Conservation (phyloP, 768 basidiomycete species). For the Heimioporus sp. region DNA sequence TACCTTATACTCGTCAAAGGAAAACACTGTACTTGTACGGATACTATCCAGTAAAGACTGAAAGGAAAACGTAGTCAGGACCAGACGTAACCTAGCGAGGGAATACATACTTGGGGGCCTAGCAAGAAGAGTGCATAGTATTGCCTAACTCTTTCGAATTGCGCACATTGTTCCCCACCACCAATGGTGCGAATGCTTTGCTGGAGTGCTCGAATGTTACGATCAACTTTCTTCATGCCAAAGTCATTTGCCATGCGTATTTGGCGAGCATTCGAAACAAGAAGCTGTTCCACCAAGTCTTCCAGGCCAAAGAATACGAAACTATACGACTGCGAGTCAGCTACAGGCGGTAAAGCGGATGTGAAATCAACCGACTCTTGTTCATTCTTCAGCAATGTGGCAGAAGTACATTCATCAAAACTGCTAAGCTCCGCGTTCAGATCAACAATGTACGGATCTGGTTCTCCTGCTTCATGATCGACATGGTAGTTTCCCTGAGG, state of each 20-base stretch:
- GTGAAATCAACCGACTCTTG: constrained; percentile 51
- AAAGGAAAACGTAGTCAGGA: not conserved
- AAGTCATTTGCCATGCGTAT: constrained; percentile 67
- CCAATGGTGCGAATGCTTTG: constrained; percentile 83
- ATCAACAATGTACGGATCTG: constrained; percentile 85
- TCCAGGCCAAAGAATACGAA: constrained; percentile 88
- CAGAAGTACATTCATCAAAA: constrained; percentile 67
- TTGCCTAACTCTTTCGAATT: constrained; percentile 71
- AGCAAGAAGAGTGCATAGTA: constrained; percentile 81
- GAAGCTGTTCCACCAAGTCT: constrained; percentile 77
- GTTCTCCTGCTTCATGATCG: constrained; percentile 83
- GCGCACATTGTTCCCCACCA: constrained; percentile 55
- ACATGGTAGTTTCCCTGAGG: constrained; percentile 80
- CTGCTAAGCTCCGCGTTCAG: constrained; percentile 77
- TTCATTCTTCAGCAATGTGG: constrained; percentile 60
- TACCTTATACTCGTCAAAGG: constrained; percentile 89
- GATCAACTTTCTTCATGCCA: constrained; percentile 83
- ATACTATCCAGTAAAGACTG: constrained; percentile 80
- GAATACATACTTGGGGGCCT: constrained; percentile 63
- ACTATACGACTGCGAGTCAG: constrained; percentile 37
- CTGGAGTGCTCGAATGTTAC: constrained; percentile 89
- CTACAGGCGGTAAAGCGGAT: not conserved
- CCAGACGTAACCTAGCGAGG: not conserved
- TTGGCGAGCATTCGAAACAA: constrained; percentile 72
- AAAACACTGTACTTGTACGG: constrained; percentile 60